Evolutionary conservation across 139 green algal species (phyloP).

Genomic region (Raphidocelis subcapitata): DNA sequence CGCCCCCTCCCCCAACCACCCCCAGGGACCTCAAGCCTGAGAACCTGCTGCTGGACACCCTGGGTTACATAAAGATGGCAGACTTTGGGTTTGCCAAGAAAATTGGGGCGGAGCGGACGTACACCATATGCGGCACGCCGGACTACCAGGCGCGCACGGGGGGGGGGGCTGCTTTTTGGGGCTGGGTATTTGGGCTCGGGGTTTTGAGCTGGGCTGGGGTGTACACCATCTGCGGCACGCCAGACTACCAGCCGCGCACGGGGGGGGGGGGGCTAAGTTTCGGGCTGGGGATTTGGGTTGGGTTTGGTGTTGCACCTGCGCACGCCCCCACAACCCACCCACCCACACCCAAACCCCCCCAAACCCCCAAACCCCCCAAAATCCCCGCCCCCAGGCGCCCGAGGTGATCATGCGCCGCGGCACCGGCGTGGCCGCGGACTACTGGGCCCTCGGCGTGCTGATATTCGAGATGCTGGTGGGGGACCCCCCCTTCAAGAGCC

Average conservation of each 20-base stretch:
- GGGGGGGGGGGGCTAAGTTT: no score
- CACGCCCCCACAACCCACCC: no score
- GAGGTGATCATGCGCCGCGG: conserved; percentile 80
- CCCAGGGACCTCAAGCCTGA: no score
- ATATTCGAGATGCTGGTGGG: conserved; percentile 84
- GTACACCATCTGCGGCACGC: conserved; percentile 86
- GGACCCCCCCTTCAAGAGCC: conserved; percentile 75
- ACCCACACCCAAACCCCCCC: no score
- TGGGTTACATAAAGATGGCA: conserved; percentile 80
- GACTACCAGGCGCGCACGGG: conserved; percentile 73
- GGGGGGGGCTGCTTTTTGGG: no score
- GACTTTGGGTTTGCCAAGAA: conserved; percentile 87
- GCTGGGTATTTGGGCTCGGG: no score
- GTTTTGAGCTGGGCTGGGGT: no score
- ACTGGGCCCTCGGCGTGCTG: conserved; percentile 83
- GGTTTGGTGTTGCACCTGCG: no score
- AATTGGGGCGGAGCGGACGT: conserved; percentile 67
- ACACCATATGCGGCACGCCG: conserved; percentile 84
- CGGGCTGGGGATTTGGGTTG: no score
- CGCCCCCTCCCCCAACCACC: no score
- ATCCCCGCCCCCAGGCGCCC: not conserved
- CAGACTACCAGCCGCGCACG: conserved; percentile 71
- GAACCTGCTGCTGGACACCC: conserved; percentile 78
- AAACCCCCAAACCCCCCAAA: no score
- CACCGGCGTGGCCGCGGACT: conserved; percentile 72